Evolutionary conservation across 495 filamentous ascomycete genomes (phyloP).

Genomic region (Viridothelium virens): DNA sequence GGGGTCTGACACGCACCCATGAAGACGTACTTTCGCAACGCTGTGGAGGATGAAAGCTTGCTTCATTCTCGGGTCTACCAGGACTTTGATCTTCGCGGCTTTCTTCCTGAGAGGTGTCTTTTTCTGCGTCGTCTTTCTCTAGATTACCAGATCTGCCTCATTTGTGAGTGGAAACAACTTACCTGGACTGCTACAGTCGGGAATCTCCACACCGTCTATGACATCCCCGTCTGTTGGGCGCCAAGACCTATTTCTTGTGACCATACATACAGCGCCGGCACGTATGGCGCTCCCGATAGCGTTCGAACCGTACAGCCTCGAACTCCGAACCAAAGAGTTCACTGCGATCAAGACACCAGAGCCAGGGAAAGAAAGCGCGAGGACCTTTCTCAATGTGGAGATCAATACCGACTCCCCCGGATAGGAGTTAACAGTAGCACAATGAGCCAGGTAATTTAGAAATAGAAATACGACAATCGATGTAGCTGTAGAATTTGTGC

Average conservation of each 20-base stretch:
- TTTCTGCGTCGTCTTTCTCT: too few species aligned
- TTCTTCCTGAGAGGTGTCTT: too few species aligned
- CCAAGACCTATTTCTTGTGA: slow-evolving; percentile 33
- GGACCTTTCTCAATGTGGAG: slow-evolving; percentile 26
- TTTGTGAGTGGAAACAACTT: too few species aligned
- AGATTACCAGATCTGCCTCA: too few species aligned
- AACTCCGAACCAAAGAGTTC: slow-evolving; percentile 14
- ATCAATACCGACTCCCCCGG: slow-evolving; percentile 34
- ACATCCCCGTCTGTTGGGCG: slow-evolving; percentile 32
- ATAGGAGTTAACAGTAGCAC: slow-evolving; percentile 38
- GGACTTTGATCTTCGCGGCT: slow-evolving; percentile 10
- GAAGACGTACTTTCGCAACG: neutral
- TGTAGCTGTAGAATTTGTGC: neutral
- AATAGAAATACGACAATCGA: slow-evolving; percentile 32
- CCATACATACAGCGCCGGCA: slow-evolving; percentile 34
- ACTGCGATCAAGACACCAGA: neutral
- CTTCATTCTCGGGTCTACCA: slow-evolving; percentile 21
- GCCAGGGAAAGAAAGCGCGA: slow-evolving; percentile 14
- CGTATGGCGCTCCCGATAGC: slow-evolving; percentile 27
- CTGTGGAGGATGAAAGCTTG: slow-evolving; percentile 10
- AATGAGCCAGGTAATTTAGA: slow-evolving; percentile 42
- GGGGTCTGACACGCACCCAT: neutral
- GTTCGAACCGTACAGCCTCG: slow-evolving; percentile 23
- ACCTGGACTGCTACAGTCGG: neutral
- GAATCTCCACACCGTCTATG: slow-evolving; percentile 20